Evolutionary conservation across 1,284 basidiomycete species (phyloP).

Genomic region (Apiotrichum brassicae): DNA sequence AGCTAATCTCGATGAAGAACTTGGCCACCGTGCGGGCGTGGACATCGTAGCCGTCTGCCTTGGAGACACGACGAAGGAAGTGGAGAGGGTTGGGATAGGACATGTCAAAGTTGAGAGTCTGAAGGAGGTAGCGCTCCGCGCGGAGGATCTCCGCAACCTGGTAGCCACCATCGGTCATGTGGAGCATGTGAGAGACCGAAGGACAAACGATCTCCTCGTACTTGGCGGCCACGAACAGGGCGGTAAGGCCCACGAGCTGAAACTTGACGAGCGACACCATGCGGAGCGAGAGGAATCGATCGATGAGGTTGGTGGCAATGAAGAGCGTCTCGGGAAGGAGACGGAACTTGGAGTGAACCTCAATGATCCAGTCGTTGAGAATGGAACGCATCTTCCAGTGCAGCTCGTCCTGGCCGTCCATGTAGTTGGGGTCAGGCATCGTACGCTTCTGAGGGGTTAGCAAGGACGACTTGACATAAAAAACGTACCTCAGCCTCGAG

Average conservation of each 20-base stretch:
- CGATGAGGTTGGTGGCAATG: slow-evolving; percentile 89
- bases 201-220: slow-evolving; percentile 95
- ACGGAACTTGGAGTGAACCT: slow-evolving; percentile 89
- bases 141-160: slow-evolving; percentile 80
- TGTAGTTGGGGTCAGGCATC: slow-evolving; percentile 82
- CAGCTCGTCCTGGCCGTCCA: slow-evolving; percentile 82
- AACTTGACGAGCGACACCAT: slow-evolving; percentile 87
- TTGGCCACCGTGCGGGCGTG: slow-evolving; percentile 87
- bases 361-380: slow-evolving; percentile 94
- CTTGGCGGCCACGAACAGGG: slow-evolving; percentile 89
- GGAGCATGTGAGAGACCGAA: slow-evolving; percentile 76
- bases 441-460: slow-evolving; percentile 57
- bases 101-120: slow-evolving; percentile 85
- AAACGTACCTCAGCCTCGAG: slow-evolving; percentile 57
- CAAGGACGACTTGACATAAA: slow-evolving; percentile 50
- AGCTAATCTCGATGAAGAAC: slow-evolving; percentile 84
- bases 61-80: slow-evolving; percentile 84
- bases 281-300: slow-evolving; percentile 87
- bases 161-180: slow-evolving; percentile 83
- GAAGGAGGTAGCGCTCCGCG: slow-evolving; percentile 88
- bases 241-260: slow-evolving; percentile 90
- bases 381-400: slow-evolving; percentile 93
- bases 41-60: slow-evolving; percentile 92
- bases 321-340: slow-evolving; percentile 94
- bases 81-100: slow-evolving; percentile 91